Evolutionary conservation across 2,329 filamentous ascomycete genomes (phyloP), one percentile per base, ranked within the genome.

Genomic region (Neophaeococcomyces mojaviensis): DNA sequence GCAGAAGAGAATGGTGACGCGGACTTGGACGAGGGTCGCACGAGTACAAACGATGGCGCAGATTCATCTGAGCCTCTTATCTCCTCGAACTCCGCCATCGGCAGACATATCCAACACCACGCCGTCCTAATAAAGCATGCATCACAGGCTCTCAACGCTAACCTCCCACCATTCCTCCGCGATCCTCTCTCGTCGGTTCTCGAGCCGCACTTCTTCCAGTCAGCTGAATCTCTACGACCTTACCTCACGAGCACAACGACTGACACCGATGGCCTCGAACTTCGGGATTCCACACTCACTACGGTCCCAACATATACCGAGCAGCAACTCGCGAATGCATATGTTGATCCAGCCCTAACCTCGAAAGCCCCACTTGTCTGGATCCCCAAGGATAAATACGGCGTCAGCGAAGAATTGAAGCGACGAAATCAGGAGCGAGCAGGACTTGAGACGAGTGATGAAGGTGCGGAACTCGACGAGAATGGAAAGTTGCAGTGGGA

Each of bases 301-400:
- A 83, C 89, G 64, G 90, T 89, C 57, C 70, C 77, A n/a, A 73
- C 78, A 2, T 89, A 92, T 61, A 69, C 77, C 0, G 71, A 75
- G 1, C 71, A 80, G 37, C 69, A 80, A 9, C 72, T 82, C 50
- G 69, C 71, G 3, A 76, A 84, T 37, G 88, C 85, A 0, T 90
- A 87, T 64, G 77, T 77, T 59, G 80, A 88, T 51, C 86, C 87
- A 0, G 79, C 83, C 0, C 73, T 92, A 54, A 76, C 67, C 10
- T 74, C 77, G 49, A 56, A 72, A 46, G 68, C 77, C 2, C 85
- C 86, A 0, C 70, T 83, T 28, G 68, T 94, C 3, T 94, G 88
- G 88, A 85, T 95, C 20, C 87, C 88, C 0, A 72, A 77, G 46
- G 88, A 95, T 59, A 66, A 73, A 1, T 79, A 80, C 35, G 85